Evolutionary conservation across 129 eudicot genomes (phyloP).

Genomic region (Chrysanthemum makinoi): DNA sequence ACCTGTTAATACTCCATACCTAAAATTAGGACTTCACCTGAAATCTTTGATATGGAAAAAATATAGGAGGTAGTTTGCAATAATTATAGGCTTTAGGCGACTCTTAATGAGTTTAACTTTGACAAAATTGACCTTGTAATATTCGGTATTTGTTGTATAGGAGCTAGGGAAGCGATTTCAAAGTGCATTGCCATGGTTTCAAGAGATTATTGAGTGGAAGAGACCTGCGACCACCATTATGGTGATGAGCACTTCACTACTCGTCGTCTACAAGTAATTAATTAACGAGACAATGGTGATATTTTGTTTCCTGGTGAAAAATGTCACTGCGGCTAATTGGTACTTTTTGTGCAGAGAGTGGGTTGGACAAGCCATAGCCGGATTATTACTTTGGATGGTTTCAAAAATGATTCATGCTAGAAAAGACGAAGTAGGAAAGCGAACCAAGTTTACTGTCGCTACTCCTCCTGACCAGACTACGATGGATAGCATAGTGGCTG

Average conservation of each 20-base stretch:
- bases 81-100: neutral
- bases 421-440: constrained; percentile 29
- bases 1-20: no score
- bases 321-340: neutral
- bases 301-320: neutral
- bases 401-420: constrained; percentile 48
- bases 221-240: constrained; percentile 47
- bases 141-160: constrained; percentile 28
- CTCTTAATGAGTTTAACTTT: neutral
- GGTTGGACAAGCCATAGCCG: constrained; percentile 67
- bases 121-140: neutral
- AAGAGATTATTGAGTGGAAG: constrained; percentile 56
- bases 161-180: constrained; percentile 52
- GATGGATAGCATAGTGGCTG: constrained; percentile 76
- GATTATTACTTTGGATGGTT: constrained; percentile 49
- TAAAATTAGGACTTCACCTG: no score
- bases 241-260: constrained; percentile 35
- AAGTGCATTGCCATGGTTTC: constrained; percentile 45
- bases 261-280: constrained; percentile 65
- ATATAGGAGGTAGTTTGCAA: no score
- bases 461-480: constrained; percentile 53
- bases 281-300: neutral
- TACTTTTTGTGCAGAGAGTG: constrained; percentile 52
- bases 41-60: no score
- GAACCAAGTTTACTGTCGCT: constrained; percentile 45